Evolutionary conservation across 192 early-diverging fungal genomes (phyloP).

Genomic region (Pilaira anomala): DNA sequence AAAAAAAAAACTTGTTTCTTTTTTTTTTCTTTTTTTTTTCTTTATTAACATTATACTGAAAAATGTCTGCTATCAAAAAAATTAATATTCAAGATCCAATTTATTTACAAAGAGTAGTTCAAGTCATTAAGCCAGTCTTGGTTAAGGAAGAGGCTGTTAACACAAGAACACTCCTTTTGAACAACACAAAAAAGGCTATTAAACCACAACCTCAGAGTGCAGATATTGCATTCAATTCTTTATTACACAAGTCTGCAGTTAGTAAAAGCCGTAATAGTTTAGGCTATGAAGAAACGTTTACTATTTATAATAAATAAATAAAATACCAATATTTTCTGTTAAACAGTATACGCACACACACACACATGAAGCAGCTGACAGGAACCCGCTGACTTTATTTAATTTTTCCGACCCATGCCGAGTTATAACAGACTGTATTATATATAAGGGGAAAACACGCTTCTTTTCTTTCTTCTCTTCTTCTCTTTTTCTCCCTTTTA

Average conservation of each 20-base stretch:
- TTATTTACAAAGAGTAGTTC: conserved; percentile 6
- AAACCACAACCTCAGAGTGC: not conserved
- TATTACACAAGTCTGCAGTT: conserved; percentile 1
- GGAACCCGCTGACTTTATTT: too few species aligned
- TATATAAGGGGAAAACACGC: too few species aligned
- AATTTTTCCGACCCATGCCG: too few species aligned
- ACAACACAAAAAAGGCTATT: not conserved
- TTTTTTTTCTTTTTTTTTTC: not conserved
- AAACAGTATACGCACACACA: too few species aligned
- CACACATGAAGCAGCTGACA: too few species aligned
- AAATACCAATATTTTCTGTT: too few species aligned
- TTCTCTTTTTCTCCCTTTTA: not conserved
- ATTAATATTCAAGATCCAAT: conserved; percentile 3
- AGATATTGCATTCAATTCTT: not conserved
- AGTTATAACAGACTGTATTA: too few species aligned
- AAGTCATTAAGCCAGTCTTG: not conserved
- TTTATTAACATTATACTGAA: too few species aligned
- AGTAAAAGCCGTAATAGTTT: too few species aligned
- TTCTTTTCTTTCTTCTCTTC: not conserved
- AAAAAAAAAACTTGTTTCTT: too few species aligned
- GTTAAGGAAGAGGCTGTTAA: not conserved
- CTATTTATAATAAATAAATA: too few species aligned
- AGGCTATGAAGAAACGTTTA: too few species aligned
- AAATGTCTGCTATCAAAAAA: not conserved
- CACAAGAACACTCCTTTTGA: not conserved